Evolutionary conservation across 805 yeast species (phyloP).

Genomic region (Ogataea ganodermae): DNA sequence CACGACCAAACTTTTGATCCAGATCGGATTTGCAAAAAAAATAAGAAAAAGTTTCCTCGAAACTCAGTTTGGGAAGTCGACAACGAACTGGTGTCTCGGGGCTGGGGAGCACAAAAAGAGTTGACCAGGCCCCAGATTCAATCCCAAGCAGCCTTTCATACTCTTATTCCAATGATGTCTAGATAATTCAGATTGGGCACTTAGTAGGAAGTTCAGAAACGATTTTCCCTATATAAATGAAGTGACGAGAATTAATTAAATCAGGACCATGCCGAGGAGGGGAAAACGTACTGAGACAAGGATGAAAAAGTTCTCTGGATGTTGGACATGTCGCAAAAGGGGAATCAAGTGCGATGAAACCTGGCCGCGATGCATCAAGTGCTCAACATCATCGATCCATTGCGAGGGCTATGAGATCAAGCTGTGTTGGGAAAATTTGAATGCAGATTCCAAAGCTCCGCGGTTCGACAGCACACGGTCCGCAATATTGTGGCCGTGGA

Average conservation of each 20-base stretch:
- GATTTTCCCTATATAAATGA: too few relatives aligned
- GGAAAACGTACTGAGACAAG: background rate
- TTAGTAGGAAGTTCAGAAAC: too few relatives aligned
- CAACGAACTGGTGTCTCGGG: background rate
- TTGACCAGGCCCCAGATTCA: too few relatives aligned
- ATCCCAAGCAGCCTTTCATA: too few relatives aligned
- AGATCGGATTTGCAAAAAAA: too few relatives aligned
- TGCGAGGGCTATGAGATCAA: conserved; percentile 6
- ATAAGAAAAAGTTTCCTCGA: conserved; percentile 1
- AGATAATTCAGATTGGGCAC: too few relatives aligned
- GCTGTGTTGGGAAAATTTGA: conserved; percentile 1
- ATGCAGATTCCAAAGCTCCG: background rate
- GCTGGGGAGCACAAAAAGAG: too few relatives aligned
- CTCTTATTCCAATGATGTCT: too few relatives aligned
- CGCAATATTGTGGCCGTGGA: background rate
- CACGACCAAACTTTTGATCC: too few relatives aligned
- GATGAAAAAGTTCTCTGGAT: conserved; percentile 1
- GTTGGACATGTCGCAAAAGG: conserved; percentile 5
- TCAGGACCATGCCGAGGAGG: background rate
- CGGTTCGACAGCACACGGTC: background rate
- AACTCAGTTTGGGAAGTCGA: background rate
- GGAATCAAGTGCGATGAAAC: conserved; percentile 6
- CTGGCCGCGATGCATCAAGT: background rate
- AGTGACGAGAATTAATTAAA: too few relatives aligned
- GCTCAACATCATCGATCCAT: background rate